A percentile compares a stretch with the other conserved stretches of the same genome.
These are phyloP conservation scores for Phialophora verrucosa DNA, from an alignment of 2,329 filamentous ascomycete species.

Conservation along the genomic window DNA sequence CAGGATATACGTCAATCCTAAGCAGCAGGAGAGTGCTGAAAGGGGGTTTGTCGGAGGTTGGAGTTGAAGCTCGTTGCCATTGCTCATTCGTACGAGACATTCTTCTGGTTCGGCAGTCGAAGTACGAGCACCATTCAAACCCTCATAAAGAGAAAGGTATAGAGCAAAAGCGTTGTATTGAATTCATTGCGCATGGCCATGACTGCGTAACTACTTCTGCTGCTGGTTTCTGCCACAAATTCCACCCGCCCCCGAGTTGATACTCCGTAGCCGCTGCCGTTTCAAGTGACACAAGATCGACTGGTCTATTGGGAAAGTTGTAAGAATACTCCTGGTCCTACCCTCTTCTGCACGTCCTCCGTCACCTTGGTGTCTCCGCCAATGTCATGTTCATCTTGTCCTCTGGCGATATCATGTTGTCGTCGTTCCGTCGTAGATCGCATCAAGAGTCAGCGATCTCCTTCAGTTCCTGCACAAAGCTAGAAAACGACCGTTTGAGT, in stretches of 20 bases:
- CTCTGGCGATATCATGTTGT: conserved; percentile 5
- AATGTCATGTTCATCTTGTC: not conserved
- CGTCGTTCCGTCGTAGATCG: conserved; percentile 18
- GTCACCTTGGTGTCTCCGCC: not conserved
- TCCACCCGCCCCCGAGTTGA: not conserved
- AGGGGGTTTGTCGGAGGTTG: conserved; percentile 73
- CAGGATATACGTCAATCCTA: conserved; percentile 86
- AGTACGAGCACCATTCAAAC: not conserved
- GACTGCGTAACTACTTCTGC: conserved; percentile 1
- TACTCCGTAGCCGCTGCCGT: conserved; percentile 8
- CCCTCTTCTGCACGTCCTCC: not conserved
- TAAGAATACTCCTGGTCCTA: conserved; percentile 26
- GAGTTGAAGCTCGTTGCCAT: conserved; percentile 44
- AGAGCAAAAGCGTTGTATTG: conserved; percentile 17
- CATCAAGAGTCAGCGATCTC: conserved; percentile 32
- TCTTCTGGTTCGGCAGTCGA: not conserved
- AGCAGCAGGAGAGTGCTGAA: conserved; percentile 75
- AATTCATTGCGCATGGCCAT: not conserved
- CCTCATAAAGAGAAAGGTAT: conserved; percentile 5
- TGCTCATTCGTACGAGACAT: not conserved
- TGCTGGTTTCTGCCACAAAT: not conserved
- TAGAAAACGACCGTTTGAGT: conserved; percentile 30
- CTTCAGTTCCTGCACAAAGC: conserved; percentile 28
- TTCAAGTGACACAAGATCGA: conserved; percentile 22
- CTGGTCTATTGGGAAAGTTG: conserved; percentile 32